phyloP scores from a whole-genome alignment of 2,329 filamentous ascomycete species.

The Penicillium sp. region DNA sequence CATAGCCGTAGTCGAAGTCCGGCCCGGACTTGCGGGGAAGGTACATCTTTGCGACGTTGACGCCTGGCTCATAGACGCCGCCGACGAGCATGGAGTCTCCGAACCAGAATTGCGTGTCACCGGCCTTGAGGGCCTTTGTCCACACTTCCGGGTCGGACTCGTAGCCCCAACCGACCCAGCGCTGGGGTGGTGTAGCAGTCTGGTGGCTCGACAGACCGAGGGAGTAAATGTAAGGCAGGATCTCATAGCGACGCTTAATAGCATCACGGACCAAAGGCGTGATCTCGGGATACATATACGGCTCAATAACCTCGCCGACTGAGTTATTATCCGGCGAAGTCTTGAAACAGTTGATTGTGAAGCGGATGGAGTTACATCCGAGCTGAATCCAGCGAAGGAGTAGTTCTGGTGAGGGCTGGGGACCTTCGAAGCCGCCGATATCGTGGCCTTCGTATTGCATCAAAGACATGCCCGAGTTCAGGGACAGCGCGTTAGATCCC shows the following conservation, averaged over 20 bases:
- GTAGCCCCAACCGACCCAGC: slow-evolving; percentile 74
- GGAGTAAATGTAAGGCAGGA: slow-evolving; percentile 71
- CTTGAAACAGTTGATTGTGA: slow-evolving; percentile 79
- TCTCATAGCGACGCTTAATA: slow-evolving; percentile 69
- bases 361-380: slow-evolving; percentile 67
- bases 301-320: slow-evolving; percentile 72
- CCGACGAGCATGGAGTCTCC: slow-evolving; percentile 66
- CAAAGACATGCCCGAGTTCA: slow-evolving; percentile 67
- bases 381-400: slow-evolving; percentile 73
- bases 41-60: slow-evolving; percentile 58
- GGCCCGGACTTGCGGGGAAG: slow-evolving; percentile 52
- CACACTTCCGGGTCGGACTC: slow-evolving; percentile 67
- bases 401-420: slow-evolving; percentile 68
- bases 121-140: slow-evolving; percentile 58
- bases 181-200: slow-evolving; percentile 62
- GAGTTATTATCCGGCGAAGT: slow-evolving; percentile 64
- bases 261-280: slow-evolving; percentile 62
- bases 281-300: slow-evolving; percentile 73
- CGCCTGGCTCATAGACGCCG: slow-evolving; percentile 65
- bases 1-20: slow-evolving; percentile 55
- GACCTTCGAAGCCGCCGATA: slow-evolving; percentile 70
- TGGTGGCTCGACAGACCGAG: slow-evolving; percentile 62
- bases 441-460: slow-evolving; percentile 70
- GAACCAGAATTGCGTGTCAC: slow-evolving; percentile 72
- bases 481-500: slow-evolving; percentile 66